A percentile compares a stretch with the other conserved stretches of the same genome.
Evolutionary conservation across 2,329 filamentous ascomycete genomes (phyloP).

Genomic region (Fusarium mundagurra): DNA sequence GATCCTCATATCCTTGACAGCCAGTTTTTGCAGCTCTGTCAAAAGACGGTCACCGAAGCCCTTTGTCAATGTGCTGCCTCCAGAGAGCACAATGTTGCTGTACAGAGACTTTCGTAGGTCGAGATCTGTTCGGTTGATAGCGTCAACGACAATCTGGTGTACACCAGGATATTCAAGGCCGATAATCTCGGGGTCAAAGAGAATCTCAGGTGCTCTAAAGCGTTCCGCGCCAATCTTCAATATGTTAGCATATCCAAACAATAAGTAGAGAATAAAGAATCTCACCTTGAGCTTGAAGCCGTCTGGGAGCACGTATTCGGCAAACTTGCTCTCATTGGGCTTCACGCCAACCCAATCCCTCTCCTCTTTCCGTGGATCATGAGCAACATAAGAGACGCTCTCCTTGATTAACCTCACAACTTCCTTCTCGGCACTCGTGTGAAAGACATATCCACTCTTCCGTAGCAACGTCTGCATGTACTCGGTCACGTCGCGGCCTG

Average conservation of each 20-base stretch:
- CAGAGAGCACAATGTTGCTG: conserved; percentile 96
- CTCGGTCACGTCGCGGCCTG: conserved; percentile 95
- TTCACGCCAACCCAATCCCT: conserved; percentile 92
- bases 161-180: conserved; percentile 94
- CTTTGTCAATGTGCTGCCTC: conserved; percentile 94
- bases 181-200: conserved; percentile 97
- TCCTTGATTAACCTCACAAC: conserved; percentile 98
- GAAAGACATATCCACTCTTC: conserved; percentile 93
- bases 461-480: conserved; percentile 89
- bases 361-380: conserved; percentile 92
- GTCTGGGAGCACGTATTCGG: conserved; percentile 91
- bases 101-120: conserved; percentile 94
- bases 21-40: conserved; percentile 89
- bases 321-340: conserved; percentile 77
- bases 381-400: conserved; percentile 88
- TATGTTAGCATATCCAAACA: conserved; percentile 24
- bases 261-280: background rate
- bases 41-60: conserved; percentile 94
- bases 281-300: conserved; percentile 89
- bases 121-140: conserved; percentile 94
- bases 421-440: conserved; percentile 98
- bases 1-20: conserved; percentile 99
- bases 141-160: conserved; percentile 97
- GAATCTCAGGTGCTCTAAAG: conserved; percentile 94
- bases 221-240: conserved; percentile 86